Percentiles rank a stretch among this genome's conserved stretches.
phyloP scores from a whole-genome alignment of 148 eudicot genomes.

The Camellia lanceoleosa region DNA sequence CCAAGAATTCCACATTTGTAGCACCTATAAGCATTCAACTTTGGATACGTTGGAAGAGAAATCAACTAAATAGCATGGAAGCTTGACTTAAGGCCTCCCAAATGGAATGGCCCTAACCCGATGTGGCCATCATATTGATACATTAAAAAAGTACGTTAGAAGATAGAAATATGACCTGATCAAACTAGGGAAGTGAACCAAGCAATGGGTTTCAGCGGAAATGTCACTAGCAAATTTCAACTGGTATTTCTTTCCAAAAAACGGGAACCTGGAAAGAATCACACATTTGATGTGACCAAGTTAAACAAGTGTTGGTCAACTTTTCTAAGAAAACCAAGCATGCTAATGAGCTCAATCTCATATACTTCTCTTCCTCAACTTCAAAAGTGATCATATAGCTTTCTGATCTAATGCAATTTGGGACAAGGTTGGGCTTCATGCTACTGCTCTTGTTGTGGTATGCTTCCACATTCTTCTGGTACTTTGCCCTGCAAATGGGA shows the following conservation, averaged over 20 bases:
- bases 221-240: slow-evolving; percentile 85
- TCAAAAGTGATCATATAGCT: slow-evolving; percentile 97
- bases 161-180: slow-evolving; percentile 56
- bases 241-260: slow-evolving; percentile 94
- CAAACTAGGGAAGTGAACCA: slow-evolving; percentile 97
- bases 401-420: slow-evolving; percentile 94
- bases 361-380: slow-evolving; percentile 98
- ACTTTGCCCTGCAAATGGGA: slow-evolving; percentile 71
- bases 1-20: not conserved
- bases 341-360: not conserved
- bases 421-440: slow-evolving; percentile 79
- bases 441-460: slow-evolving; percentile 76
- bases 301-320: not conserved
- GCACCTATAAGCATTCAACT: not conserved
- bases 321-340: slow-evolving; percentile 3
- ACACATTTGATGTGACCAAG: slow-evolving; percentile 6
- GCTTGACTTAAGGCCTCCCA: not conserved
- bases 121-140: not conserved
- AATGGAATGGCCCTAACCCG: not conserved
- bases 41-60: not conserved
- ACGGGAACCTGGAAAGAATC: slow-evolving; percentile 69
- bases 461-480: slow-evolving; percentile 98
- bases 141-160: not conserved
- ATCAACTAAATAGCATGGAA: not conserved
- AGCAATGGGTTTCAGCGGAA: slow-evolving; percentile 88